Conservation (phyloP, 176 grass and related monocot genomes). For the Triticum urartu region DNA sequence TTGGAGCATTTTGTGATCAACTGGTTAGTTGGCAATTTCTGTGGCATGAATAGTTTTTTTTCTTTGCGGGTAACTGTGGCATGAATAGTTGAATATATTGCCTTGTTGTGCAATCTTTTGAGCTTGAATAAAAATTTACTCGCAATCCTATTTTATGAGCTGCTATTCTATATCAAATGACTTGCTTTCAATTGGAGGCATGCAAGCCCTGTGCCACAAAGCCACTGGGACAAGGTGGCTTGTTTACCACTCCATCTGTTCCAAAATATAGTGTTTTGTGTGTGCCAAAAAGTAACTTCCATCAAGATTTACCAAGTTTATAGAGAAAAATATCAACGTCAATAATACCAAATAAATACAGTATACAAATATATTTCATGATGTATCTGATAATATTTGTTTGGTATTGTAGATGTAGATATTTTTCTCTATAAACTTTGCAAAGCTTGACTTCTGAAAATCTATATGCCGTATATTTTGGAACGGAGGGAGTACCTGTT, state of each 20-base stretch:
- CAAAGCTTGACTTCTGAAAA: too few relatives aligned
- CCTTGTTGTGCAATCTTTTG: slow-evolving; percentile 14
- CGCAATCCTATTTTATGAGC: neutral
- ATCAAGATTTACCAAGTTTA: neutral
- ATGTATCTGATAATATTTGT: too few relatives aligned
- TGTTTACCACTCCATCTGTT: neutral
- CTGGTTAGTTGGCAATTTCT: neutral
- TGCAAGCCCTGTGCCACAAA: neutral
- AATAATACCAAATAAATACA: too few relatives aligned
- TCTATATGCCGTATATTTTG: neutral
- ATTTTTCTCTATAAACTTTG: too few relatives aligned
- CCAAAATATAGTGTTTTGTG: neutral
- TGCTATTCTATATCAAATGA: slow-evolving; percentile 26
- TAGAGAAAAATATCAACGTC: neutral
- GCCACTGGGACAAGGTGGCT: neutral
- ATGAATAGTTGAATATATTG: slow-evolving; percentile 2
- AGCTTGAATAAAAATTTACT: slow-evolving; percentile 6
- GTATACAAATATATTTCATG: too few relatives aligned
- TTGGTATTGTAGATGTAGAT: too few relatives aligned
- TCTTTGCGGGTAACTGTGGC: neutral
- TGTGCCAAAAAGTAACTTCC: neutral
- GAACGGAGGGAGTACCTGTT: slow-evolving; percentile 1
- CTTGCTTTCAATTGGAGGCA: neutral
- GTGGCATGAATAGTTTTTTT: neutral
- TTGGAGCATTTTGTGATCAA: neutral